Evolutionary conservation across 768 basidiomycete species (phyloP).

Genomic region (Chalciporus sphaerocephalus): DNA sequence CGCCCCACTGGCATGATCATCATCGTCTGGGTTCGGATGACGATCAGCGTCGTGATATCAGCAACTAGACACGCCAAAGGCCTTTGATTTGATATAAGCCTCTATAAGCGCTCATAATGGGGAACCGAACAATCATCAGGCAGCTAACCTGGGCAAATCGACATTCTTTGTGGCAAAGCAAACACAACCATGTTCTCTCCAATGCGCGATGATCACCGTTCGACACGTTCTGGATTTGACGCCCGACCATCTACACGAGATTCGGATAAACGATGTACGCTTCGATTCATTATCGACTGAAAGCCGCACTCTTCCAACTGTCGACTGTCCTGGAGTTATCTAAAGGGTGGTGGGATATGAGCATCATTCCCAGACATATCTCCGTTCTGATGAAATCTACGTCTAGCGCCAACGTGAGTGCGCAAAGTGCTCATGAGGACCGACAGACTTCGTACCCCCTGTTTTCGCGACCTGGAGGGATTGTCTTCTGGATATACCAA

Average conservation of each 20-base stretch:
- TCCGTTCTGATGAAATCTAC: not conserved
- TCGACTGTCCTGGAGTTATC: not conserved
- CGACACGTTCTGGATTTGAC: no score
- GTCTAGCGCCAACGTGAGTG: not conserved
- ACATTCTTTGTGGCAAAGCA: no score
- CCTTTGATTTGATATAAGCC: no score
- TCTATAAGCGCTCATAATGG: not conserved
- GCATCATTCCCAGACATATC: constrained; percentile 1
- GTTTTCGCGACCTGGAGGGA: not conserved
- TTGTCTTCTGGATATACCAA: not conserved
- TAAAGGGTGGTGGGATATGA: not conserved
- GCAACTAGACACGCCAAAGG: no score
- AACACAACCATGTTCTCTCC: no score
- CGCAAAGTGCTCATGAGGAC: not conserved
- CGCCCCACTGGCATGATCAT: not conserved
- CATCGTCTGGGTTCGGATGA: no score
- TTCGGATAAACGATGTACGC: not conserved
- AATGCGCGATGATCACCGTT: not conserved
- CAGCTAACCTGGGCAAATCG: no score
- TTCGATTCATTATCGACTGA: not conserved
- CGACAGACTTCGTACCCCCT: not conserved
- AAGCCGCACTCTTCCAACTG: not conserved
- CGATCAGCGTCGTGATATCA: no score
- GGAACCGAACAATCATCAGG: not conserved
- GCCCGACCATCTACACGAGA: not conserved